phyloP scores from a whole-genome alignment of 345 rosid species.

The Euphorbia pulcherrima region DNA sequence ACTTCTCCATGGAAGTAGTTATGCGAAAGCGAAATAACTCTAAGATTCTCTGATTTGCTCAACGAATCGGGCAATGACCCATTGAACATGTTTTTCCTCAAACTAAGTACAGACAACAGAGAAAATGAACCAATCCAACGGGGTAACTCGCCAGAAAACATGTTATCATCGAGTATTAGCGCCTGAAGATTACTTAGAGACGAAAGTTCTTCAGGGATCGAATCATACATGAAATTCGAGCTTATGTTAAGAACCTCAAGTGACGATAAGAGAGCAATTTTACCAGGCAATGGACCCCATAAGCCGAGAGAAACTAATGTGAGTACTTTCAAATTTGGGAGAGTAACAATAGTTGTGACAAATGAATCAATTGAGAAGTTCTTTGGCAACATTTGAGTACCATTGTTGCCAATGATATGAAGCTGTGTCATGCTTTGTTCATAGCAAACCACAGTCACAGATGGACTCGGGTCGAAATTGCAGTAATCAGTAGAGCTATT shows the following conservation, averaged over 20 bases:
- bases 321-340: slow-evolving; percentile 75
- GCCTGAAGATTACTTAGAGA: slow-evolving; percentile 57
- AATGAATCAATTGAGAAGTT: slow-evolving; percentile 79
- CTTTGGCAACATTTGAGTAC: slow-evolving; percentile 47
- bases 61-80: slow-evolving; percentile 70
- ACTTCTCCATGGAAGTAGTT: slow-evolving; percentile 66
- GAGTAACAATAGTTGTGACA: slow-evolving; percentile 63
- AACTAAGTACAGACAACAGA: slow-evolving; percentile 60
- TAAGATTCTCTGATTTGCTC: slow-evolving; percentile 57
- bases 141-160: slow-evolving; percentile 62
- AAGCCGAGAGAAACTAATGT: slow-evolving; percentile 77
- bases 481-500: slow-evolving; percentile 74
- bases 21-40: slow-evolving; percentile 73
- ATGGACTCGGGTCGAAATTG: slow-evolving; percentile 57
- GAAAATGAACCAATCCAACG: slow-evolving; percentile 60
- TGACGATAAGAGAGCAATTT: slow-evolving; percentile 55
- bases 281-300: slow-evolving; percentile 84
- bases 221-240: slow-evolving; percentile 64
- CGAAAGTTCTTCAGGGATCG: slow-evolving; percentile 64
- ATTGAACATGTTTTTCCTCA: slow-evolving; percentile 66
- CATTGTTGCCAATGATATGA: slow-evolving; percentile 58
- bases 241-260: slow-evolving; percentile 82
- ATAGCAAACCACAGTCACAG: slow-evolving; percentile 76
- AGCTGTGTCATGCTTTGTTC: slow-evolving; percentile 75
- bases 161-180: slow-evolving; percentile 74